These are phyloP conservation scores for Cladosporium sp. DNA, from an alignment of 2,329 filamentous ascomycete species.

Conservation along the genomic window DNA sequence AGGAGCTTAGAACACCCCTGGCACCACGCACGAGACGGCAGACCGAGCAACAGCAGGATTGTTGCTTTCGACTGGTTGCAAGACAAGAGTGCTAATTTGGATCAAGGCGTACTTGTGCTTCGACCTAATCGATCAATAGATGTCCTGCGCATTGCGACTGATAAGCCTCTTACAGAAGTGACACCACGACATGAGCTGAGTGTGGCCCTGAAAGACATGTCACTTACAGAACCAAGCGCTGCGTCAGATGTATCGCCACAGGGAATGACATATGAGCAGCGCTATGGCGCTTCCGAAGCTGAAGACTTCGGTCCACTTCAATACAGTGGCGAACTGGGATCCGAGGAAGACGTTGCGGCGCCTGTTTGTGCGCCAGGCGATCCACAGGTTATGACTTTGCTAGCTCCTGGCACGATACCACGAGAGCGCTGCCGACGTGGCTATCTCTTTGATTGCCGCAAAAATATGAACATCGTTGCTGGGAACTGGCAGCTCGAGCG, in stretches of 20 bases:
- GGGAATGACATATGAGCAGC: not conserved
- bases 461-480: slow-evolving; percentile 63
- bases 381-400: slow-evolving; percentile 19
- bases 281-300: slow-evolving; percentile 13
- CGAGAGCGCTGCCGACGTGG: slow-evolving; percentile 54
- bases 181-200: slow-evolving; percentile 42
- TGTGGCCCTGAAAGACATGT: slow-evolving; percentile 20
- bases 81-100: slow-evolving; percentile 39
- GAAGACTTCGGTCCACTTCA: slow-evolving; percentile 25
- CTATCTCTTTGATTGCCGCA: slow-evolving; percentile 55
- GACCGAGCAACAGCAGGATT: slow-evolving; percentile 45
- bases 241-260: slow-evolving; percentile 1
- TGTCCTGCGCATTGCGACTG: slow-evolving; percentile 42
- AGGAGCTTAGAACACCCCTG: slow-evolving; percentile 42
- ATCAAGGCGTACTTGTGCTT: slow-evolving; percentile 51
- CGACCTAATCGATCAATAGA: slow-evolving; percentile 49
- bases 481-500: slow-evolving; percentile 73
- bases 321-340: not conserved
- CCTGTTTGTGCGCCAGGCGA: slow-evolving; percentile 15
- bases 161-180: slow-evolving; percentile 39
- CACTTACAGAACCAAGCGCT: slow-evolving; percentile 20
- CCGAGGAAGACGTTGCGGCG: slow-evolving; percentile 8
- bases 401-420: slow-evolving; percentile 35
- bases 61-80: slow-evolving; percentile 61
- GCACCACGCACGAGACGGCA: slow-evolving; percentile 41